Percentiles rank a stretch among this genome's conserved stretches.
Conservation (phyloP, 169 alveolate genomes). For the Eimeria sp. region DNA sequence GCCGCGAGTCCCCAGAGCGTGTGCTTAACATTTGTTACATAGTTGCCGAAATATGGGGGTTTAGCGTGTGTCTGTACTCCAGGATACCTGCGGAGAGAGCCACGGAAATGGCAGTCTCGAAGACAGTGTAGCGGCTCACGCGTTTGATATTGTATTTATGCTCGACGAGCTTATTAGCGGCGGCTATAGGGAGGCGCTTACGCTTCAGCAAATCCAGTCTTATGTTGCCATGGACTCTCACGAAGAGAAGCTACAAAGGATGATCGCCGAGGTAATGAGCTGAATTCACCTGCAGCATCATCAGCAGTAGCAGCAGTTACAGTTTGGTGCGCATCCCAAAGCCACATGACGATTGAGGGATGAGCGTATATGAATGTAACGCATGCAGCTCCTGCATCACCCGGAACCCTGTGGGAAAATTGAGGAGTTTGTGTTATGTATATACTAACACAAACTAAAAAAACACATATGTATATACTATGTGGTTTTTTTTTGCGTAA, state of each 20-base stretch:
- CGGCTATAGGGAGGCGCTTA: conserved; percentile 93
- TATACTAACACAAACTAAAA: no score
- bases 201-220: conserved; percentile 92
- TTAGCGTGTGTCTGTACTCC: background rate
- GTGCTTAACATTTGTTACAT: background rate
- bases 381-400: background rate
- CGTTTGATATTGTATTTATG: conserved; percentile 92
- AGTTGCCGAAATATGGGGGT: background rate
- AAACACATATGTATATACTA: no score
- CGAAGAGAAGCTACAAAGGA: conserved; percentile 89
- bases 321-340: background rate
- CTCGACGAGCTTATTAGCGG: conserved; percentile 93
- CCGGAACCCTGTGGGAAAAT: background rate
- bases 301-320: background rate
- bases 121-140: conserved; percentile 90
- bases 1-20: background rate
- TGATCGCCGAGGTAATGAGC: conserved; percentile 69
- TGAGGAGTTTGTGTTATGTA: background rate
- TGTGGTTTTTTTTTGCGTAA: background rate
- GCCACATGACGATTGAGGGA: background rate
- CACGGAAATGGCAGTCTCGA: conserved; percentile 86
- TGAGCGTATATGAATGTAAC: background rate
- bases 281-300: background rate
- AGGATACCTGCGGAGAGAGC: conserved; percentile 87
- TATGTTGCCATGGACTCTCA: conserved; percentile 96